Evolutionary conservation across 2,329 filamentous ascomycete species (phyloP).

Genomic region (Fusarium nisikadoi): DNA sequence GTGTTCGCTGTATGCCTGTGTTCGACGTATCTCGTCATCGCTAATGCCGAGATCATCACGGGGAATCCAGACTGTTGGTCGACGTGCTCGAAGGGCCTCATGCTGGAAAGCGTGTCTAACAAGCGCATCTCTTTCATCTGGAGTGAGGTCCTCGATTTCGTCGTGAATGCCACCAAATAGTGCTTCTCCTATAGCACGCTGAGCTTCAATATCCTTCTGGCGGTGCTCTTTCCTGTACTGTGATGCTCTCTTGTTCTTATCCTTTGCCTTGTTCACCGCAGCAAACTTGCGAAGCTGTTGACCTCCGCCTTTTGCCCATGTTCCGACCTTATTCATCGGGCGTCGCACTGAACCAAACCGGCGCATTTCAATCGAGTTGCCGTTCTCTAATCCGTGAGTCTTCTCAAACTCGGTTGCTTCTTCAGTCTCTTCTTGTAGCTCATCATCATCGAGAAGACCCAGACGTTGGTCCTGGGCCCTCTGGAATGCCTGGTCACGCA

Average conservation of each 20-base stretch:
- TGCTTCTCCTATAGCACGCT: slow-evolving; percentile 78
- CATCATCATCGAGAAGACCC: slow-evolving; percentile 66
- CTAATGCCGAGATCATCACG: slow-evolving; percentile 89
- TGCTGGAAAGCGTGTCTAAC: slow-evolving; percentile 92
- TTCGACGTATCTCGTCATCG: slow-evolving; percentile 88
- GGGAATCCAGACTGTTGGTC: slow-evolving; percentile 94
- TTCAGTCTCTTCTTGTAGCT: slow-evolving; percentile 31
- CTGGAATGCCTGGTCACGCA: slow-evolving; percentile 90
- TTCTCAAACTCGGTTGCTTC: too few relatives aligned
- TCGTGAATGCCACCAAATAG: slow-evolving; percentile 90
- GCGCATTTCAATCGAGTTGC: slow-evolving; percentile 55
- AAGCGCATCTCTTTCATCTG: slow-evolving; percentile 86
- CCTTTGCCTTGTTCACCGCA: slow-evolving; percentile 30
- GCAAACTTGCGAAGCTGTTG: slow-evolving; percentile 60
- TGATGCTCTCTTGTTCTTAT: slow-evolving; percentile 52
- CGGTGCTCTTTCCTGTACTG: slow-evolving; percentile 61
- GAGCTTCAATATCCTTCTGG: slow-evolving; percentile 74
- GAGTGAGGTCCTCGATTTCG: slow-evolving; percentile 92
- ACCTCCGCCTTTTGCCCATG: slow-evolving; percentile 56
- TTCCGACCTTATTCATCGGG: slow-evolving; percentile 56
- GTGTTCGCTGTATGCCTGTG: slow-evolving; percentile 77
- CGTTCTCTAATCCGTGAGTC: slow-evolving; percentile 38
- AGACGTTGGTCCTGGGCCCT: slow-evolving; percentile 78
- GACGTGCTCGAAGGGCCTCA: slow-evolving; percentile 81
- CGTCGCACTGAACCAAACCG: slow-evolving; percentile 53